Conservation (phyloP, 2,329 filamentous ascomycete genomes). For the Claviceps maximensis region DNA sequence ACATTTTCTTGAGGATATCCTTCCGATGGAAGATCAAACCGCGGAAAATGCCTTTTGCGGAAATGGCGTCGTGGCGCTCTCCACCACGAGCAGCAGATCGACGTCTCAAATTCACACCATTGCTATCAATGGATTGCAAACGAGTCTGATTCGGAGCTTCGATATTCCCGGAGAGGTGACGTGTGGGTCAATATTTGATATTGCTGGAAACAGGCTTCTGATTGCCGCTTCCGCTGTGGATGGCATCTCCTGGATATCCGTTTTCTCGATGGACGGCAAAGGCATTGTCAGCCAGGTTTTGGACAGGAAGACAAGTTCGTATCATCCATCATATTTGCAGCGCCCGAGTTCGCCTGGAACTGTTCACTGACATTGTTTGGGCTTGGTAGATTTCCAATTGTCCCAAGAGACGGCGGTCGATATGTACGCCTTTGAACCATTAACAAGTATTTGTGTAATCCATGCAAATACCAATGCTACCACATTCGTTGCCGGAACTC, state of each 20-base stretch:
- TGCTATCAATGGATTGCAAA: slow-evolving; percentile 18
- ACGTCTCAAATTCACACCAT: slow-evolving; percentile 27
- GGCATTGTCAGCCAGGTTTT: slow-evolving; percentile 8
- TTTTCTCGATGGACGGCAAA: slow-evolving; percentile 16
- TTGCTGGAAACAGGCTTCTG: slow-evolving; percentile 15
- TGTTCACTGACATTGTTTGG: neutral
- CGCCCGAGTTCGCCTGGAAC: neutral
- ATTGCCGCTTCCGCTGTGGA: slow-evolving; percentile 22
- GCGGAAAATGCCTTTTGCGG: slow-evolving; percentile 31
- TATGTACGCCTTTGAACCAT: slow-evolving; percentile 20
- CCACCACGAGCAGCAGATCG: slow-evolving; percentile 24
- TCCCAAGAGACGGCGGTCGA: neutral
- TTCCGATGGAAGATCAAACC: slow-evolving; percentile 13
- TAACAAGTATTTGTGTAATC: slow-evolving; percentile 32
- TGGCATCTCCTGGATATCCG: slow-evolving; percentile 20
- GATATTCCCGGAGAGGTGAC: slow-evolving; percentile 34
- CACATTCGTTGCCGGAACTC: slow-evolving; percentile 32
- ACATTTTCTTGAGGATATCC: slow-evolving; percentile 14
- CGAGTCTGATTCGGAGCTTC: slow-evolving; percentile 19
- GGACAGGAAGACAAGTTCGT: slow-evolving; percentile 3
- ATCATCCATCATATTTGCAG: neutral
- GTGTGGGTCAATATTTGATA: slow-evolving; percentile 26
- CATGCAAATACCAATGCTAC: slow-evolving; percentile 14
- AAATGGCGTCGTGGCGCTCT: slow-evolving; percentile 27
- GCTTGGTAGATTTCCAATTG: neutral